Evolutionary conservation across 208 protist genomes (phyloP).

Genomic region (Lotmaria passim): DNA sequence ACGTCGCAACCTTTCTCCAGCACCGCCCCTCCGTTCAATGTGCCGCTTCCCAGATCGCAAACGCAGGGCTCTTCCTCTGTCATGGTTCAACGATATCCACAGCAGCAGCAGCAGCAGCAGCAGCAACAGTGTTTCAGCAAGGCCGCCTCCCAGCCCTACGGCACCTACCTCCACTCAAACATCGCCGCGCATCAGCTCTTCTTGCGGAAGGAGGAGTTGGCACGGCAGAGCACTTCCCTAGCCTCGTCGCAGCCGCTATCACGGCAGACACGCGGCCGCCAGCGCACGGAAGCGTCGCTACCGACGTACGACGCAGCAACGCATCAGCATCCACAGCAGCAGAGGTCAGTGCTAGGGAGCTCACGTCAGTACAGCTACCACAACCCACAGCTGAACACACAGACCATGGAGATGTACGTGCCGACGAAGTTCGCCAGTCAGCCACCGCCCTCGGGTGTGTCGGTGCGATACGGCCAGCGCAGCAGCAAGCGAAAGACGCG

Average conservation of each 20-base stretch:
- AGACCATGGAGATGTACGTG: slow-evolving; percentile 36
- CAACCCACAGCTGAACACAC: slow-evolving; percentile 40
- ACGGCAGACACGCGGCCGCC: slow-evolving; percentile 14
- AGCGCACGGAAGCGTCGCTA: slow-evolving; percentile 13
- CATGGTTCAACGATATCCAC: no score
- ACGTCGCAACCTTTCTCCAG: neutral
- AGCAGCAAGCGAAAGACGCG: slow-evolving; percentile 5
- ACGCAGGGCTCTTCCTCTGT: neutral
- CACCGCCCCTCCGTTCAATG: slow-evolving; percentile 7
- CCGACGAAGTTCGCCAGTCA: slow-evolving; percentile 26
- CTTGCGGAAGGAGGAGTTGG: slow-evolving; percentile 29
- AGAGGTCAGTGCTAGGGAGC: slow-evolving; percentile 22
- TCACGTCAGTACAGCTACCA: slow-evolving; percentile 28
- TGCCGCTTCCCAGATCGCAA: slow-evolving; percentile 11
- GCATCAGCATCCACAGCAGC: slow-evolving; percentile 14
- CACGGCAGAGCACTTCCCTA: slow-evolving; percentile 28
- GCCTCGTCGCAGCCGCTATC: slow-evolving; percentile 5
- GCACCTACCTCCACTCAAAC: slow-evolving; percentile 12
- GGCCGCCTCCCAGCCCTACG: slow-evolving; percentile 7
- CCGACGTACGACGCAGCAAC: slow-evolving; percentile 1
- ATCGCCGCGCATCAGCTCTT: slow-evolving; percentile 28
- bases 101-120: neutral
- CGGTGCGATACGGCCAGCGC: neutral
- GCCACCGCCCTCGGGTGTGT: neutral
- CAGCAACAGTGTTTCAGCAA: neutral